A percentile compares a stretch with the other conserved stretches of the same genome.
phyloP scores from a whole-genome alignment of 805 yeast species.

The Candida silvicultrix region DNA sequence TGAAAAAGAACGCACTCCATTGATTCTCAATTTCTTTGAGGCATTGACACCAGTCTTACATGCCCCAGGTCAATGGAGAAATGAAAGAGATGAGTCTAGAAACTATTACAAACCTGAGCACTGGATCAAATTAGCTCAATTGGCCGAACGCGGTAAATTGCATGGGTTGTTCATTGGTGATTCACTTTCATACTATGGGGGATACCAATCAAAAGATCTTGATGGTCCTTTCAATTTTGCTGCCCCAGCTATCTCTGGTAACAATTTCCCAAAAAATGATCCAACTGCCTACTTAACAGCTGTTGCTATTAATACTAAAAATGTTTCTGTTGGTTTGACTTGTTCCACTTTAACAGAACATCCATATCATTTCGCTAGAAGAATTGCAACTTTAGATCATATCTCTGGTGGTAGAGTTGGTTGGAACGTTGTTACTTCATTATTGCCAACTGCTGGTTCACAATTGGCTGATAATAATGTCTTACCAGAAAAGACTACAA shows the following conservation, averaged over 20 bases:
- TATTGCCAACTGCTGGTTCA: constrained; percentile 34
- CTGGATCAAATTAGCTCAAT: constrained; percentile 29
- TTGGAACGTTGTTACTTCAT: constrained; percentile 38
- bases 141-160: constrained; percentile 29
- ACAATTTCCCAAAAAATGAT: constrained; percentile 25
- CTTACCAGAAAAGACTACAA: constrained; percentile 32
- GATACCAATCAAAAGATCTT: constrained; percentile 16
- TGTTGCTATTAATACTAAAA: constrained; percentile 34
- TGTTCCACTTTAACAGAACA: constrained; percentile 35
- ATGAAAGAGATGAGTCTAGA: constrained; percentile 6
- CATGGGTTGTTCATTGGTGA: constrained; percentile 31
- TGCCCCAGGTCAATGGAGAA: constrained; percentile 7
- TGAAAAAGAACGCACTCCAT: background rate
- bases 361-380: constrained; percentile 34
- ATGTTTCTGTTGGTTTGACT: constrained; percentile 32
- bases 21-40: constrained; percentile 4
- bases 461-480: constrained; percentile 28
- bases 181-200: constrained; percentile 30
- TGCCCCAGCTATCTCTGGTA: constrained; percentile 24
- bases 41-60: constrained; percentile 5
- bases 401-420: constrained; percentile 36
- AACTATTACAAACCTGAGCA: constrained; percentile 16
- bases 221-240: constrained; percentile 26
- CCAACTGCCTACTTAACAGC: constrained; percentile 27
- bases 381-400: constrained; percentile 36